These are phyloP conservation scores for Trichophyton verrucosum DNA, from an alignment of 2,329 filamentous ascomycete species.

Conservation along the genomic window DNA sequence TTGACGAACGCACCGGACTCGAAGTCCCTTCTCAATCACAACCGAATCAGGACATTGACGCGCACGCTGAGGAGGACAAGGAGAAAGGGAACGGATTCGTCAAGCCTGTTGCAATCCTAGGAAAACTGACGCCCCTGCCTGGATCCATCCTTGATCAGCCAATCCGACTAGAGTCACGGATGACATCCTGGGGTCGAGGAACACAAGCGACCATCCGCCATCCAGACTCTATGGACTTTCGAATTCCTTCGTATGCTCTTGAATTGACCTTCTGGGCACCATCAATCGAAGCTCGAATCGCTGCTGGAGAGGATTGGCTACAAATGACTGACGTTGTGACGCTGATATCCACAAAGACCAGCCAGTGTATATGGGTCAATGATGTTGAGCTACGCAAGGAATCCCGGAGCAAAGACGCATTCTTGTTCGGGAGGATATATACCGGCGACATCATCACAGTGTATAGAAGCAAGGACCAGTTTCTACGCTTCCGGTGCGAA, in stretches of 20 bases:
- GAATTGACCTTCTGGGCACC: conserved; percentile 63
- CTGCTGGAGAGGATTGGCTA: conserved; percentile 45
- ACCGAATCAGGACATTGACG: background rate
- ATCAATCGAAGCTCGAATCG: conserved; percentile 49
- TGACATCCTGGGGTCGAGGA: conserved; percentile 68
- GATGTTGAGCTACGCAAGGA: conserved; percentile 50
- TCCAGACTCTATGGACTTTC: conserved; percentile 48
- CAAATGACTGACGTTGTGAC: conserved; percentile 46
- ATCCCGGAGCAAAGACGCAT: conserved; percentile 37
- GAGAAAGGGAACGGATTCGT: conserved; percentile 15
- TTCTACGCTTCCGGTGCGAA: conserved; percentile 33
- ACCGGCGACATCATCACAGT: conserved; percentile 66
- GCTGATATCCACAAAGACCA: conserved; percentile 70
- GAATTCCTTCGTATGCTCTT: conserved; percentile 71
- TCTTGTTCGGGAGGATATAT: conserved; percentile 55
- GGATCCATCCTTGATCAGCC: conserved; percentile 54
- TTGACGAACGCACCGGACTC: conserved; percentile 33
- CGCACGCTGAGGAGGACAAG: background rate
- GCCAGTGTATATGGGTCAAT: conserved; percentile 65
- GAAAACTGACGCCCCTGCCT: conserved; percentile 51
- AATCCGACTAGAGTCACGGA: conserved; percentile 52
- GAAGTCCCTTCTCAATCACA: conserved; percentile 13
- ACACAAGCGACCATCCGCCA: conserved; percentile 57
- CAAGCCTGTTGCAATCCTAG: conserved; percentile 39
- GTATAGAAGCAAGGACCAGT: conserved; percentile 42